Base-by-base conservation (phyloP, 805 yeast species). In the Saccharomycopsis babjevae region DNA sequence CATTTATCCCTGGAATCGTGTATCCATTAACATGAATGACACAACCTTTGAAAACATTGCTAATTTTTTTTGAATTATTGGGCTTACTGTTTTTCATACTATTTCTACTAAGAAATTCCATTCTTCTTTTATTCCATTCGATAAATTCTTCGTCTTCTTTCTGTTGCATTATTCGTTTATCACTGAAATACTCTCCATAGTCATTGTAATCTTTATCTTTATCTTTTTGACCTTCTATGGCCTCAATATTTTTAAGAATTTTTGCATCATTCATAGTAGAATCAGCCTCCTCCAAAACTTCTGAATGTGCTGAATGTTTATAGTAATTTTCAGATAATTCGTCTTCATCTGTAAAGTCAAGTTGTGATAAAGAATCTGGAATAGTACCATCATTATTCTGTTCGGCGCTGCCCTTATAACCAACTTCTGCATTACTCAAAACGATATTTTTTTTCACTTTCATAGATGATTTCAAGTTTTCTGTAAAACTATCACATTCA, bases 21-120 rank as follows among this genome's bases (percentile, higher is more conserved):
- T 87, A 83, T 0, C 99, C 99, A 68, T 91, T 92, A n/a, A 93
- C 90, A 70, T 87, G 84, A 4, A 93, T 77, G 1, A 76, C 72
- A 69, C 92, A 88, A 1, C 79, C 83, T 42, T 74, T 67, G 68
- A 93, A 91, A 1, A 92, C 74, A 16, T 7, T 54, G 67, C 54
- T n/a, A 32, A 32, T 32, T 8, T 28, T 39, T 59, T 13, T 22
- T 15, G 55, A 5, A 11, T n/a, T 20, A 36, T 18, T 13, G 18
- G 36, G 36, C 10, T 36, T 38, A 22, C 20, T 36, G 20, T 18
- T 36, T 5, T 2, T 11, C 7, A 18, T 38, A 7, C 10, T 34
- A 15, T 25, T 36, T 32, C 32, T 43, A 16, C 40, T 56, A 61
- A 57, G 54, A 13, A 65, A 61, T 32, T 66, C 59, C 16, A 70